Conservation (phyloP, 164 flowering plant species). For the Nelumbo lutea region DNA sequence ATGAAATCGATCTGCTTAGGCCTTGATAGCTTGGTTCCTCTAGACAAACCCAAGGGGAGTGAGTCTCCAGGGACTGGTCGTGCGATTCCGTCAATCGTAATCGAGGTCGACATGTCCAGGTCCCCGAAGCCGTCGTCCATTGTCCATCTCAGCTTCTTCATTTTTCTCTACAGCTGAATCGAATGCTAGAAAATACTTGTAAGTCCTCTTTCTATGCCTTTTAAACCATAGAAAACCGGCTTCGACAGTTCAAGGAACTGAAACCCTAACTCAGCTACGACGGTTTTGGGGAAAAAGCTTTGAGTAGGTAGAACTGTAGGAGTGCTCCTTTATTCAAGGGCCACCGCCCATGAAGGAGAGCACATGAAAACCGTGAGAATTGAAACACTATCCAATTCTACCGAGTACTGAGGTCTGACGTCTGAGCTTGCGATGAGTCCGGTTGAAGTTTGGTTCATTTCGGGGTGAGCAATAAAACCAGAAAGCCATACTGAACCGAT, state of each 20-base stretch:
- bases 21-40: constrained; percentile 70
- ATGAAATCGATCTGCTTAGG: constrained; percentile 83
- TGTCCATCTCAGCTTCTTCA: constrained; percentile 88
- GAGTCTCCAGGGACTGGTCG: constrained; percentile 49
- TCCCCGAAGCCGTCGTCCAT: constrained; percentile 84
- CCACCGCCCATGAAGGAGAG: no score
- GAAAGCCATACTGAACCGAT: no score
- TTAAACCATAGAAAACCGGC: neutral
- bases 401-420: no score
- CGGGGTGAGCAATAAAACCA: no score
- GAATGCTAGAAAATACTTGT: neutral
- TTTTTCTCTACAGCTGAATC: constrained; percentile 13
- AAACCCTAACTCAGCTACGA: neutral
- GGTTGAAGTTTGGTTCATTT: no score
- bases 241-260: neutral
- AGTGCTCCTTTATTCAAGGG: no score
- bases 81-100: constrained; percentile 61
- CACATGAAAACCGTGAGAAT: no score
- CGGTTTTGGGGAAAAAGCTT: no score
- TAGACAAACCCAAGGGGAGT: constrained; percentile 63
- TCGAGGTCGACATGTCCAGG: constrained; percentile 72
- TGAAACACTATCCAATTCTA: no score
- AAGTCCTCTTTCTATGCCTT: neutral
- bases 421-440: no score
- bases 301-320: no score